Evolutionary conservation across 129 eudicot species (phyloP).

Genomic region (carrot (Daucus carota)): DNA sequence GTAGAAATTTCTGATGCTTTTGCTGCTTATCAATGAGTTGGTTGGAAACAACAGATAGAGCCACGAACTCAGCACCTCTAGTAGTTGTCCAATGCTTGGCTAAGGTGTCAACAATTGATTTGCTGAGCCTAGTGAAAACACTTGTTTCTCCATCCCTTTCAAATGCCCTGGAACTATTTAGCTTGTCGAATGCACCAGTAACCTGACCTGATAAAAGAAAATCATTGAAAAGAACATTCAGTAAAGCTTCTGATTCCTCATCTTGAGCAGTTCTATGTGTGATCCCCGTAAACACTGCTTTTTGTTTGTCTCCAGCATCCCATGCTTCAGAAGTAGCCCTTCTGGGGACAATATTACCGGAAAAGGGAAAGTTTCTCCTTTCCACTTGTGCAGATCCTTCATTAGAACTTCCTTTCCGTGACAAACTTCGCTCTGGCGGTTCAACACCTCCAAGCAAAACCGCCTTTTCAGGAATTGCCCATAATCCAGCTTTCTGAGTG

Average conservation of each 20-base stretch:
- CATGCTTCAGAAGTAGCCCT: conserved; percentile 72
- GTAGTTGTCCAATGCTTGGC: conserved; percentile 99
- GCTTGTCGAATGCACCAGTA: conserved; percentile 50
- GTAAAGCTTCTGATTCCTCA: conserved; percentile 87
- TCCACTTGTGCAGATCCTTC: conserved; percentile 67
- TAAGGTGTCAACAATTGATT: conserved; percentile 79
- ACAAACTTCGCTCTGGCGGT: conserved; percentile 96
- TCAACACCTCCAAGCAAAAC: conserved; percentile 95
- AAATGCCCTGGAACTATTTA: conserved; percentile 64
- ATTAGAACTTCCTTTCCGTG: conserved; percentile 96
- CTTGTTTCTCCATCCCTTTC: conserved; percentile 89
- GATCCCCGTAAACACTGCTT: conserved; percentile 46
- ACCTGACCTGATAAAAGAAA: conserved; percentile 69
- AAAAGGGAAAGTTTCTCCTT: conserved; percentile 45
- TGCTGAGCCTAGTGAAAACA: conserved; percentile 81
- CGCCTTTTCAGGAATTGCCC: conserved; percentile 97
- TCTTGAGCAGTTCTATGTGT: conserved; percentile 71
- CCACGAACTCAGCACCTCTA: conserved; percentile 84
- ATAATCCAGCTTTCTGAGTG: conserved; percentile 92
- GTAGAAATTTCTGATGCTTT: conserved; percentile 79
- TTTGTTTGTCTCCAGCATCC: conserved; percentile 69
- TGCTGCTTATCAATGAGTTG: conserved; percentile 89
- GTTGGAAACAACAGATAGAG: conserved; percentile 59
- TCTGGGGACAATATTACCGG: conserved; percentile 62
- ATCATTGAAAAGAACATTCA: conserved; percentile 67